Percentiles rank a stretch among this genome's conserved stretches.
These are phyloP conservation scores for Chondrus crispus DNA, from an alignment of 23 red algal species.

Conservation along the genomic window DNA sequence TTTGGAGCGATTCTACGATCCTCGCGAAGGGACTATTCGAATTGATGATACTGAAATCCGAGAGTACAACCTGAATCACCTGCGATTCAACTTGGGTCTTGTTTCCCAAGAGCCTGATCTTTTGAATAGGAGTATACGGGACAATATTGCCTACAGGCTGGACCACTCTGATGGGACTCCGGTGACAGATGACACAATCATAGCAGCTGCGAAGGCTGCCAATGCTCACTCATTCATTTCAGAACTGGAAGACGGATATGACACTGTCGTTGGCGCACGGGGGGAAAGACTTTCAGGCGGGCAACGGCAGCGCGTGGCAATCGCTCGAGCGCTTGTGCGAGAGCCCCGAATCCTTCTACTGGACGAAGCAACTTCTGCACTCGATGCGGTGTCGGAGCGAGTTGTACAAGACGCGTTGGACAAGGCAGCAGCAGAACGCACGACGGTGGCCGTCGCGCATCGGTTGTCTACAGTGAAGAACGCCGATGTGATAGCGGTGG, in stretches of 20 bases:
- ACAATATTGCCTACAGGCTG: conserved; percentile 92
- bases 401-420: conserved; percentile 84
- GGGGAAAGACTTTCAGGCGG: conserved; percentile 80
- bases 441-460: conserved; percentile 93
- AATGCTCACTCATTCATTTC: conserved; percentile 90
- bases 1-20: conserved; percentile 94
- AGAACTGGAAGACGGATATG: conserved; percentile 87
- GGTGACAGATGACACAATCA: conserved; percentile 65
- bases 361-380: conserved; percentile 85
- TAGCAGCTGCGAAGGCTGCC: conserved; percentile 52
- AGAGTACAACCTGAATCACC: conserved; percentile 54
- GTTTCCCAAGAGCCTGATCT: conserved; percentile 92
- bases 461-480: conserved; percentile 86
- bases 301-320: conserved; percentile 87
- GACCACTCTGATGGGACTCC: conserved; percentile 53
- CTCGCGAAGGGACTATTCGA: conserved; percentile 36
- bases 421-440: conserved; percentile 58
- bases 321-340: conserved; percentile 90
- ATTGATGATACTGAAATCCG: conserved; percentile 64
- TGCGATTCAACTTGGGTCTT: conserved; percentile 70
- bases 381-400: conserved; percentile 83
- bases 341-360: conserved; percentile 83
- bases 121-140: conserved; percentile 73
- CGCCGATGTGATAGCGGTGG: conserved; percentile 86
- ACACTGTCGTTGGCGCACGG: conserved; percentile 78